Conservation (phyloP, 495 filamentous ascomycete species). For the Neohortaea acidophila region DNA sequence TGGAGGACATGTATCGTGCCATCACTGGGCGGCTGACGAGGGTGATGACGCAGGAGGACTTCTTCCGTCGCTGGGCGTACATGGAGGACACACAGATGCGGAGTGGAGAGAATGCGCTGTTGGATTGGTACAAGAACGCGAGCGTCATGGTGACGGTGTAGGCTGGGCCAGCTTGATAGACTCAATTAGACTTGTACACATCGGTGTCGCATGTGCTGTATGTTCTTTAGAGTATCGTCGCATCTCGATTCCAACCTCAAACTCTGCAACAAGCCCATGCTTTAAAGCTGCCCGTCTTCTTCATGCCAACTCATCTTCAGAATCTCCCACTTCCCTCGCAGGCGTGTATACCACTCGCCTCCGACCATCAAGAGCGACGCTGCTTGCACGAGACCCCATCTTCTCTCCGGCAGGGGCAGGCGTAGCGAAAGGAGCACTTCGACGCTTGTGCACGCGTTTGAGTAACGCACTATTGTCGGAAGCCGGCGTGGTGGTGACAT, state of each 20-base stretch:
- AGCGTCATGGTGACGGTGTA: conserved; percentile 75
- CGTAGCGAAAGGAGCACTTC: no score
- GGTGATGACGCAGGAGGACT: conserved; percentile 76
- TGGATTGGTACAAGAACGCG: conserved; percentile 90
- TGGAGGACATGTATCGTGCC: conserved; percentile 79
- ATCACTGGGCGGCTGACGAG: conserved; percentile 81
- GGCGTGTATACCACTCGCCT: conserved; percentile 3
- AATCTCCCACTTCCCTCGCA: background rate
- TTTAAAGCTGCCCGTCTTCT: no score
- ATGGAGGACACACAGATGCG: conserved; percentile 74
- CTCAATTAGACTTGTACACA: no score
- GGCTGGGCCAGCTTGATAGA: no score
- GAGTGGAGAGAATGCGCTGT: conserved; percentile 82
- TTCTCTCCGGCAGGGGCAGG: no score
- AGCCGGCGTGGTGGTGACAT: no score
- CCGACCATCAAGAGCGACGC: background rate
- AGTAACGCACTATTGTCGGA: no score
- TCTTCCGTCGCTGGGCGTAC: conserved; percentile 74
- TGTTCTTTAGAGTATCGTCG: no score
- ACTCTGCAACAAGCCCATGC: no score
- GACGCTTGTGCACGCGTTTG: no score
- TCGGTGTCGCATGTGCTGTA: no score
- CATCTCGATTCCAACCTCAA: no score
- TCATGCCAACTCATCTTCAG: conserved; percentile 5
- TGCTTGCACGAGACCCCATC: background rate